Conservation (phyloP, 371 early-diverging fungal species). For the Batrachochytrium dendrobatidis region DNA sequence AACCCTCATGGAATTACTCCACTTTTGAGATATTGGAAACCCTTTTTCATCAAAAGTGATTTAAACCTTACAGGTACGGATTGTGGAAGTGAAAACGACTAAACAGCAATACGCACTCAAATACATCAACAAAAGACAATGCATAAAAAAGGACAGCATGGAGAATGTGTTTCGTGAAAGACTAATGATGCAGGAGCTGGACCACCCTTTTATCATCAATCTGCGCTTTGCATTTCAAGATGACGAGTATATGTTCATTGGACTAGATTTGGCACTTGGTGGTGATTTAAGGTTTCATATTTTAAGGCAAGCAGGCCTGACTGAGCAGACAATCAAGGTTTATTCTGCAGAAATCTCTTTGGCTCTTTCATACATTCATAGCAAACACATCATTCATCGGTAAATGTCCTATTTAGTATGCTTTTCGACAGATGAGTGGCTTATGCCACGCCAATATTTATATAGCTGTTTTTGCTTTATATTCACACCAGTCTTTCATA, state of each 20-base stretch:
- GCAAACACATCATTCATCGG: conserved; percentile 65
- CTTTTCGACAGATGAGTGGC: too few species aligned
- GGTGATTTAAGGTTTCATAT: conserved; percentile 45
- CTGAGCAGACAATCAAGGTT: conserved; percentile 64
- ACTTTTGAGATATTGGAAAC: not conserved
- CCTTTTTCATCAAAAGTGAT: too few species aligned
- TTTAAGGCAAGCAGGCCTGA: conserved; percentile 42
- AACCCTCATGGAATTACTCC: not conserved
- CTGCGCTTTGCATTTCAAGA: conserved; percentile 52
- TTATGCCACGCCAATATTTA: too few species aligned
- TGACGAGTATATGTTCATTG: conserved; percentile 46
- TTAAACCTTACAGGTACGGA: conserved; percentile 42
- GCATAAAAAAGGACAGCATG: conserved; percentile 41
- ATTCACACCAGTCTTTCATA: too few species aligned
- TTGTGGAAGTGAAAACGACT: conserved; percentile 31
- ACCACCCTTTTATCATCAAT: conserved; percentile 48
- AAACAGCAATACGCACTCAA: conserved; percentile 43
- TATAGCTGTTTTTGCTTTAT: too few species aligned
- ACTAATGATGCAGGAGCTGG: conserved; percentile 39
- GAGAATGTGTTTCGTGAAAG: conserved; percentile 49
- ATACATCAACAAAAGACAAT: conserved; percentile 50
- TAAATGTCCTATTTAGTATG: too few species aligned
- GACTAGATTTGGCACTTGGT: conserved; percentile 45
- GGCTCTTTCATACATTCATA: conserved; percentile 69
- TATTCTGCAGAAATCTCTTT: conserved; percentile 71